phyloP scores from a whole-genome alignment of 2,329 filamentous ascomycete species.

The Aspergillus costaricaensis region DNA sequence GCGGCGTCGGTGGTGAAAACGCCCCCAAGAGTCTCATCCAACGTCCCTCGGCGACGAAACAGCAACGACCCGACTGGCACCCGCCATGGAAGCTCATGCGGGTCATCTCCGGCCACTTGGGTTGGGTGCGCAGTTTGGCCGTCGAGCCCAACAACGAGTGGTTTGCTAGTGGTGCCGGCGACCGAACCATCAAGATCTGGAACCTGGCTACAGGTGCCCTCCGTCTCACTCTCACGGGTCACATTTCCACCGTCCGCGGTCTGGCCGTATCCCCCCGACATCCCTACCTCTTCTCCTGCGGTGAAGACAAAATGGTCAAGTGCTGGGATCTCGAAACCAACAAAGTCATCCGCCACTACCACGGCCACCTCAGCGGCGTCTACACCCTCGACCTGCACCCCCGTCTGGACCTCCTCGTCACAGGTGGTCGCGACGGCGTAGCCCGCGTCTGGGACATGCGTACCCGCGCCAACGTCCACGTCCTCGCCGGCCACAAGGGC shows the following conservation, averaged over 20 bases:
- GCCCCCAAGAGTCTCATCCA: slow-evolving; percentile 64
- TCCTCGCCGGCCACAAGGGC: slow-evolving; percentile 84
- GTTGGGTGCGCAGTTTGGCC: slow-evolving; percentile 87
- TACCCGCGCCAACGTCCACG: slow-evolving; percentile 92
- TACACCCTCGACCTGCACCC: slow-evolving; percentile 94
- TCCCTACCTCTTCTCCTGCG: slow-evolving; percentile 96
- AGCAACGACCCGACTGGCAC: slow-evolving; percentile 89
- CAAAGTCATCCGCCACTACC: slow-evolving; percentile 96
- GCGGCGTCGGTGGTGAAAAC: slow-evolving; percentile 38
- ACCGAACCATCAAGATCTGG: slow-evolving; percentile 98
- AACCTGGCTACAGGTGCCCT: slow-evolving; percentile 87
- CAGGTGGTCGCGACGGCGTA: slow-evolving; percentile 90
- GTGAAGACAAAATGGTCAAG: slow-evolving; percentile 99
- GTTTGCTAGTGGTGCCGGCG: slow-evolving; percentile 94
- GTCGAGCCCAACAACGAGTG: slow-evolving; percentile 96
- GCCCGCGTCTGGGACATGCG: slow-evolving; percentile 98
- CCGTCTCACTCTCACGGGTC: slow-evolving; percentile 83
- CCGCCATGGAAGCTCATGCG: slow-evolving; percentile 98
- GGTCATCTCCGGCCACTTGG: slow-evolving; percentile 93
- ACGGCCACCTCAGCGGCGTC: slow-evolving; percentile 93
- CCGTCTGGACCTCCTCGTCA: slow-evolving; percentile 90
- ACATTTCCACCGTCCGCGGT: slow-evolving; percentile 90
- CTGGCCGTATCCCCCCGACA: slow-evolving; percentile 90
- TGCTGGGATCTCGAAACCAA: slow-evolving; percentile 99
- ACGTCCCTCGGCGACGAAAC: slow-evolving; percentile 62